Base-by-base conservation (phyloP, 2,329 filamentous ascomycete genomes). In the Aspergillus sp. region DNA sequence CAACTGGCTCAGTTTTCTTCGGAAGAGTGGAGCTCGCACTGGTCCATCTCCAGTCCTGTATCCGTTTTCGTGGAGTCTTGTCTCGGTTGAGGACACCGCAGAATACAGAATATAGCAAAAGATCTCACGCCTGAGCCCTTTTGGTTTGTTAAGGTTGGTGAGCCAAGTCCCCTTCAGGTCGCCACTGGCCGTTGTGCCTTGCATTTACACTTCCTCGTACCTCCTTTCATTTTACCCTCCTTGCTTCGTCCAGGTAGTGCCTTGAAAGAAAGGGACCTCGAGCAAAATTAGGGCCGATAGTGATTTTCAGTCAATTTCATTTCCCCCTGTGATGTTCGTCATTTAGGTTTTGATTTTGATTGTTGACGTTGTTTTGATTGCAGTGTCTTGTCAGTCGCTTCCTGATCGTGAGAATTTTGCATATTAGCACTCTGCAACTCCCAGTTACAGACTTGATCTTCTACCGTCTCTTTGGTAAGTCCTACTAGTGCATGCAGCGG, bases 221-320 rank as follows among this genome's bases (percentile, higher is more conserved):
- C 55, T 59, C 57, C 62, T 62, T 65, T 57, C 53, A 59, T 63
- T 65, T 57, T 48, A 38, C 41, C 22, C 68, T 69, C 71, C 71
- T 73, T 73, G 70, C 71, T 67, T 67, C 45, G 47, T 51, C 58
- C 48, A 68, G 58, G 62, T 70, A 65, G 66, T 71, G 63, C 64
- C 57, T 61, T 60, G 60, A 59, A 59, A 61, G 59, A 61, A 60
- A 61, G 64, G 60, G 59, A 55, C 54, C 60, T 60, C 62, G 62
- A 68, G 62, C 66, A 66, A 64, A 64, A 63, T 70, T 66, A 60
- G 58, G 52, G 22, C 26, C 58, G 55, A 57, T 51, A 61, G 64
- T 62, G 56, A 62, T 24, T 32, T 45, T 60, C 59, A 64, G 60
- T 62, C 61, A 62, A 61, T 67, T 68, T 66, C 59, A 58, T 60